Evolutionary conservation across 352 stramenopile species (phyloP).

Genomic region (Nothophytophthora sp.): DNA sequence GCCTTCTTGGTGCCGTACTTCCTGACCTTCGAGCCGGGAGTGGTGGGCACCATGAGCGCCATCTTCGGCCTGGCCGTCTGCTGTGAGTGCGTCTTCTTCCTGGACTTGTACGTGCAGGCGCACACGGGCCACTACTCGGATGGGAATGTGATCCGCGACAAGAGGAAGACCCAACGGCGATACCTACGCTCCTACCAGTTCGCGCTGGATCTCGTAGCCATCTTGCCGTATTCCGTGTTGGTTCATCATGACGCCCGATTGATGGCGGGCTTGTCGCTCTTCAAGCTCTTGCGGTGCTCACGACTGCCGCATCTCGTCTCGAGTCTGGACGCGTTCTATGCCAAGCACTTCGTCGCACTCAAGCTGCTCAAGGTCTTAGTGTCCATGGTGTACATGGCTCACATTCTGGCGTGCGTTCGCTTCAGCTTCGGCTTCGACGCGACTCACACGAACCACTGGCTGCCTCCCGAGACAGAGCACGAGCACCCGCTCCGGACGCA

Average conservation of each 20-base stretch:
- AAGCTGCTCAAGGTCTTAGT: conserved; percentile 55
- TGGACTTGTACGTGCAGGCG: conserved; percentile 59
- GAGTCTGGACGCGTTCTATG: conserved; percentile 62
- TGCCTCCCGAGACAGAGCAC: conserved; percentile 29
- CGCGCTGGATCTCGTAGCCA: conserved; percentile 43
- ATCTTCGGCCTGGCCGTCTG: conserved; percentile 27
- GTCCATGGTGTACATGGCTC: conserved; percentile 49
- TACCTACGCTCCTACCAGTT: conserved; percentile 60
- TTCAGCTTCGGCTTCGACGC: conserved; percentile 62
- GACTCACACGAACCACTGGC: conserved; percentile 49
- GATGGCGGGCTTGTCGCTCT: conserved; percentile 22
- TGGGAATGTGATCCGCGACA: conserved; percentile 57
- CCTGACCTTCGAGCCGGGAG: conserved; percentile 37
- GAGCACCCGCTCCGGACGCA: conserved; percentile 25
- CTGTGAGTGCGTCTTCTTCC: conserved; percentile 50
- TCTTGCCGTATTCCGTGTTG: conserved; percentile 42
- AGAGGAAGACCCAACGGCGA: conserved; percentile 29
- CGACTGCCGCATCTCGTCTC: conserved; percentile 46
- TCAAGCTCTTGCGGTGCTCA: conserved; percentile 50
- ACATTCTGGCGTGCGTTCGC: conserved; percentile 58
- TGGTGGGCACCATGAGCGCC: conserved; percentile 4
- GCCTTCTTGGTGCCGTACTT: conserved; percentile 60
- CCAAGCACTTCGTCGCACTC: conserved; percentile 55
- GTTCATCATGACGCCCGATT: conserved; percentile 2
- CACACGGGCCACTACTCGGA: conserved; percentile 63